A percentile compares a stretch with the other conserved stretches of the same genome.
phyloP scores from a whole-genome alignment of 768 basidiomycete species.

The Harrya chromipes region DNA sequence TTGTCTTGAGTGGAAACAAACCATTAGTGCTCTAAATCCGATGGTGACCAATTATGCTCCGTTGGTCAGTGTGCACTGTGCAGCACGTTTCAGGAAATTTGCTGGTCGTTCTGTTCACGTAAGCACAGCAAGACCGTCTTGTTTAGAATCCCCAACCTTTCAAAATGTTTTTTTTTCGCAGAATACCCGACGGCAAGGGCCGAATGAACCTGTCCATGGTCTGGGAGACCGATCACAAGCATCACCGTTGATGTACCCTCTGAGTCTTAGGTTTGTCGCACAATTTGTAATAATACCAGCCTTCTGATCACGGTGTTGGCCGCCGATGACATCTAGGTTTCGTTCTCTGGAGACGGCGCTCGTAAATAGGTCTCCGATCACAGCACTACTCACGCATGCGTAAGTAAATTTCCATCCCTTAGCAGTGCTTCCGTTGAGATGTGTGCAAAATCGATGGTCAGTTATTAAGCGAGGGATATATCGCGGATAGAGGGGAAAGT shows the following conservation, averaged over 20 bases:
- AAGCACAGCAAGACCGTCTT: neutral
- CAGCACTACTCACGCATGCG: neutral
- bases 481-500: neutral
- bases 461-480: constrained; percentile 3
- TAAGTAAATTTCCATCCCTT: constrained; percentile 1
- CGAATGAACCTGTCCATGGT: neutral
- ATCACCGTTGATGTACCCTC: too few species aligned
- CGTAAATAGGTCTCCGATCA: constrained; percentile 7
- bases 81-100: too few species aligned
- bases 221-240: too few species aligned
- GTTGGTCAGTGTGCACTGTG: too few species aligned
- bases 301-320: neutral
- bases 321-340: neutral
- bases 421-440: neutral
- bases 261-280: constrained; percentile 5
- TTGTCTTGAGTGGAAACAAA: too few species aligned
- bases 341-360: neutral
- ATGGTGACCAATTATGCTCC: too few species aligned
- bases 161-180: constrained; percentile 1
- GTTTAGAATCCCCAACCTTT: neutral
- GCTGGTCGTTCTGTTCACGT: neutral
- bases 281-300: constrained; percentile 3
- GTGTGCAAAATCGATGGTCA: neutral
- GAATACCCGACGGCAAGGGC: constrained; percentile 1
- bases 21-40: too few species aligned